Base-by-base conservation (phyloP, 2,329 filamentous ascomycete genomes). In the Alternaria ventricosa region DNA sequence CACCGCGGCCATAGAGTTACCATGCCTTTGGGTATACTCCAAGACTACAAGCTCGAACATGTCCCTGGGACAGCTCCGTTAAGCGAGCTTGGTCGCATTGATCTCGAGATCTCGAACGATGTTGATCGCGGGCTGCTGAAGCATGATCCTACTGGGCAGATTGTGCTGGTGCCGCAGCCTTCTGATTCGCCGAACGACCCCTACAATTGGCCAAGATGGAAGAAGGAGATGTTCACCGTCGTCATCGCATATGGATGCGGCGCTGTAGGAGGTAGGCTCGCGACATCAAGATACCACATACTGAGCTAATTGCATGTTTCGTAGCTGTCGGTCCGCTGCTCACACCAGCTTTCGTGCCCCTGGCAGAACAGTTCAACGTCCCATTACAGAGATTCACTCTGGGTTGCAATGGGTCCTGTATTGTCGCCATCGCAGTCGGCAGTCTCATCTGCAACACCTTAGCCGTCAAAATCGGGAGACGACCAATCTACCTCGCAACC, bases 91-190 rank as follows among this genome's bases (percentile, higher is more conserved):
- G 63, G 66, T 7, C 57, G 68, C 2, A 28, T 57, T 15, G 67
- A 73, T 49, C 53, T 67, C 6, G 69, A 71, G 45, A 18, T 69
- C 33, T 54, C 63, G 7, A 53, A 33, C 3, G 69, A 61, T 15
- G 55, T 71, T 22, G 69, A 71, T 41, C 59, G 57, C 22, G 56
- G 56, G 6, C 59, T 71, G 18, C 66, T 73, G 33, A 73, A 73
- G 54, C 71, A 72, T 43, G 71, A 73, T 58, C 33, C 63, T 11
- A 65, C 65, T 4, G 80, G 78, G 23, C 58, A 74, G 44, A 85
- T 83, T 8, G 81, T 85, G 27, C 78, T 87, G 57, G 84, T 86
- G 18, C 86, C 85, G 1, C 85, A 87, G 71, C 85, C 85, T 0
- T 84, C 81, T 54, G 81, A 69, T 44, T 83, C 85, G 47, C 79